These are phyloP conservation scores for Emergomyces orientalis DNA, from an alignment of 2,329 filamentous ascomycete species.

Conservation along the genomic window DNA sequence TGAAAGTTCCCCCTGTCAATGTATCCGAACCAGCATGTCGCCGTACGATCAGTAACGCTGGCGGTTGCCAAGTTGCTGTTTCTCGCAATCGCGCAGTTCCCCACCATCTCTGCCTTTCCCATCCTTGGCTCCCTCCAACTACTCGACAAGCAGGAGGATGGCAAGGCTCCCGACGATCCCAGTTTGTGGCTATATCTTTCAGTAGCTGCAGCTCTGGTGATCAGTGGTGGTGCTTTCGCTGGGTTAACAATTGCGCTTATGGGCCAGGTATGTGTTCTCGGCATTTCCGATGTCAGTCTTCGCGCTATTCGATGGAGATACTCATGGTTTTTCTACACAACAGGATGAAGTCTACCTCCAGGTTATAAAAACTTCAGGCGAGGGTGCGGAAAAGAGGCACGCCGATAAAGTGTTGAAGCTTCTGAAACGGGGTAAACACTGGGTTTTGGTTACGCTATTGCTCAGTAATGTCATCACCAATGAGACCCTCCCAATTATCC, in stretches of 20 bases:
- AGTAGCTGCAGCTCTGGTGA: slow-evolving; percentile 68
- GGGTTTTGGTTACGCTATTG: slow-evolving; percentile 90
- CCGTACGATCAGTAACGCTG: slow-evolving; percentile 32
- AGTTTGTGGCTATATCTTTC: slow-evolving; percentile 72
- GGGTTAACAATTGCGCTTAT: slow-evolving; percentile 65
- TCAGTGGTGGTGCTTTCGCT: slow-evolving; percentile 86
- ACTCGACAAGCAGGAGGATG: slow-evolving; percentile 30
- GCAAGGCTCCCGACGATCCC: slow-evolving; percentile 49
- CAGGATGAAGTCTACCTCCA: slow-evolving; percentile 96
- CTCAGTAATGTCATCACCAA: slow-evolving; percentile 97
- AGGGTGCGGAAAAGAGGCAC: slow-evolving; percentile 77
- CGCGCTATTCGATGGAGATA: neutral
- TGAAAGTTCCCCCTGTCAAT: slow-evolving; percentile 10
- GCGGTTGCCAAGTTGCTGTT: slow-evolving; percentile 35
- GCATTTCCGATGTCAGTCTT: neutral
- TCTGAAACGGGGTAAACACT: slow-evolving; percentile 85
- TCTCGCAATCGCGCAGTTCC: slow-evolving; percentile 30
- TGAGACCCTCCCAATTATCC: slow-evolving; percentile 87
- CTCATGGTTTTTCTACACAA: neutral
- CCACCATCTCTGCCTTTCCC: slow-evolving; percentile 33
- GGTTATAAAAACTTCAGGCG: slow-evolving; percentile 77
- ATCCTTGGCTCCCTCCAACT: slow-evolving; percentile 19
- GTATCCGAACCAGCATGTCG: slow-evolving; percentile 26
- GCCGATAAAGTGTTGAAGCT: slow-evolving; percentile 71
- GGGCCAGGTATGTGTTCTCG: slow-evolving; percentile 45